A percentile compares a stretch with the other conserved stretches of the same genome.
phyloP scores from a whole-genome alignment of 208 protist species.

The Trypanosoma cruzi region DNA sequence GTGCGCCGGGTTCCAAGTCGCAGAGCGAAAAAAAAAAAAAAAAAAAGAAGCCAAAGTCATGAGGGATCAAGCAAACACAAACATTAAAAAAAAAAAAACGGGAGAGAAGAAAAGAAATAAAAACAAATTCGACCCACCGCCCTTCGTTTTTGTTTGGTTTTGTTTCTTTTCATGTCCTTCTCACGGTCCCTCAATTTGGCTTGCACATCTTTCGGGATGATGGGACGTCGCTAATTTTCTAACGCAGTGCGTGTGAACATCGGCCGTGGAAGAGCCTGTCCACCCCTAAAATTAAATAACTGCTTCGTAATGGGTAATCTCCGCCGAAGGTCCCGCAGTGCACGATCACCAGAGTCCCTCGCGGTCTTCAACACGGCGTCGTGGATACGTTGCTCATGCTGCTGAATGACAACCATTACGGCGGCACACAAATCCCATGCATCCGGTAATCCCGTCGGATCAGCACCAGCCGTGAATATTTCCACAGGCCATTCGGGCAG shows the following conservation, averaged over 20 bases:
- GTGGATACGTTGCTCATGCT: constrained; percentile 16
- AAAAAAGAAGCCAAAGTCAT: background rate
- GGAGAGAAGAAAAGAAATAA: background rate
- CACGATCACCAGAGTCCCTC: constrained; percentile 3
- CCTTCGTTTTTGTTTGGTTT: background rate
- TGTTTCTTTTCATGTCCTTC: no score
- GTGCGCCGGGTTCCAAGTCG: background rate
- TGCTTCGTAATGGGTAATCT: constrained; percentile 24
- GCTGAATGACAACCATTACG: constrained; percentile 12
- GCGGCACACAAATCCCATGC: background rate
- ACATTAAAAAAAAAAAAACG: background rate
- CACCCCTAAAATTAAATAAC: constrained; percentile 17
- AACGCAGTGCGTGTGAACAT: background rate
- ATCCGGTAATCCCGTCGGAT: background rate
- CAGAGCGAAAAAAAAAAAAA: background rate
- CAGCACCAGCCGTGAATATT: background rate
- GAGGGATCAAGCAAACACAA: background rate
- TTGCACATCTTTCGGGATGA: background rate
- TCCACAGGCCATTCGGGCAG: constrained; percentile 16
- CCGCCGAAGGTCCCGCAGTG: constrained; percentile 14
- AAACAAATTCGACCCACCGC: background rate
- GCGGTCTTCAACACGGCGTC: constrained; percentile 3
- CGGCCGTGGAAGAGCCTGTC: constrained; percentile 1
- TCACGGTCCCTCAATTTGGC: background rate
- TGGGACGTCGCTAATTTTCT: background rate